These are phyloP conservation scores for Colletotrichum gloeosporioides DNA, from an alignment of 2,329 filamentous ascomycete species.

Conservation along the genomic window DNA sequence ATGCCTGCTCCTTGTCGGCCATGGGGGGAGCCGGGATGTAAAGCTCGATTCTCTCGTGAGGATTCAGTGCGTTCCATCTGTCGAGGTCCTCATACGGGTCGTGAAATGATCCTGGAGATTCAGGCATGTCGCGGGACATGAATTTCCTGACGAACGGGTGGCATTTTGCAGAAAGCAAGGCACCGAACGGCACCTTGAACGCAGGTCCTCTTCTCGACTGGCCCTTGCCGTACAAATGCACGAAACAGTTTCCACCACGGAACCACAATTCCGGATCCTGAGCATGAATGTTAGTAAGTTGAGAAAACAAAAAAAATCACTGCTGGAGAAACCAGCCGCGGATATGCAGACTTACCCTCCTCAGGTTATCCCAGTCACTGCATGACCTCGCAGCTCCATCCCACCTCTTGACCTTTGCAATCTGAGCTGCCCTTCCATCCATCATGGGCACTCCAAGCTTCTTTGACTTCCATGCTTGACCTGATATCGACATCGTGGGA, in stretches of 20 bases:
- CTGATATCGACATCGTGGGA: conserved; percentile 2
- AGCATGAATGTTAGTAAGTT: neutral
- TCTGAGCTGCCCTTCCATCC: conserved; percentile 29
- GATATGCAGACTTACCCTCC: conserved; percentile 43
- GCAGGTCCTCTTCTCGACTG: conserved; percentile 70
- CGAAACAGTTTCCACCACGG: conserved; percentile 69
- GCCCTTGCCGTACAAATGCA: conserved; percentile 72
- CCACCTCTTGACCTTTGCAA: conserved; percentile 50
- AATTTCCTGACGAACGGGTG: conserved; percentile 63
- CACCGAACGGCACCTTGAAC: conserved; percentile 67
- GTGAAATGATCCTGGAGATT: neutral
- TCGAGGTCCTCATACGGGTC: conserved; percentile 31
- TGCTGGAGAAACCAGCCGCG: neutral
- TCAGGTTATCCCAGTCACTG: conserved; percentile 51
- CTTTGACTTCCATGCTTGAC: conserved; percentile 36
- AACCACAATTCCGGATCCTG: conserved; percentile 78
- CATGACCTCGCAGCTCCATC: conserved; percentile 52
- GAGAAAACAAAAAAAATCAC: neutral
- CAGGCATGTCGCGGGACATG: conserved; percentile 30
- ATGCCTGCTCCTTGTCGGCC: conserved; percentile 57
- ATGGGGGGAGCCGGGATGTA: conserved; percentile 71
- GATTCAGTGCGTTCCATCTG: conserved; percentile 34
- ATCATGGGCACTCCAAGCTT: conserved; percentile 32
- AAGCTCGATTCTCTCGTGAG: conserved; percentile 55
- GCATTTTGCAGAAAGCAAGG: conserved; percentile 63